A percentile compares a stretch with the other conserved stretches of the same genome.
Evolutionary conservation across 345 rosid species (phyloP).

Genomic region (Lumnitzera racemosa): DNA sequence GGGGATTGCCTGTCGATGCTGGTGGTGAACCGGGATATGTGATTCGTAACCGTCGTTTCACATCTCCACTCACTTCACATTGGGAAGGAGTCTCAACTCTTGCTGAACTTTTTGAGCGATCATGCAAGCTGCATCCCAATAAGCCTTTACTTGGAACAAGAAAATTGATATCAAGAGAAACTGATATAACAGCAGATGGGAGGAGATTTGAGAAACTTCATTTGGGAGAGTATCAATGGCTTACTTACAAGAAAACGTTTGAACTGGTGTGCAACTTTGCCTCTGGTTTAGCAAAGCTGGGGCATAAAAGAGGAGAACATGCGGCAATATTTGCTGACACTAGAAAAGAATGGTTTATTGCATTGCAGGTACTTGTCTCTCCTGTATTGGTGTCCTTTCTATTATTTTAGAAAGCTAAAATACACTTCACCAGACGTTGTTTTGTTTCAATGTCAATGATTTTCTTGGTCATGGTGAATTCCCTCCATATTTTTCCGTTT

Average conservation of each 20-base stretch:
- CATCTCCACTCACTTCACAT: constrained; percentile 43
- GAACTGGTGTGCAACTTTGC: constrained; percentile 62
- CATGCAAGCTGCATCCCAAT: constrained; percentile 51
- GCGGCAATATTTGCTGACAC: constrained; percentile 96
- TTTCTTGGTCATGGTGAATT: too few species aligned
- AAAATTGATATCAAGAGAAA: constrained; percentile 54
- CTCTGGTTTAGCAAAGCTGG: constrained; percentile 74
- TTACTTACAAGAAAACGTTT: constrained; percentile 54
- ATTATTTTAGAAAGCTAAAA: too few species aligned
- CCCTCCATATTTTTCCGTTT: too few species aligned
- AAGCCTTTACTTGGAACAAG: constrained; percentile 77
- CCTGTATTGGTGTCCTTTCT: too few species aligned
- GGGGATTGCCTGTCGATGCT: constrained; percentile 73
- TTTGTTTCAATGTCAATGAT: too few species aligned
- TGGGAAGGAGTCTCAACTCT: constrained; percentile 81
- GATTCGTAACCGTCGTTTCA: constrained; percentile 49
- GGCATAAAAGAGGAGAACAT: constrained; percentile 65
- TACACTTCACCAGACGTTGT: too few species aligned
- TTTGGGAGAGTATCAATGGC: constrained; percentile 91
- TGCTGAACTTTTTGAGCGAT: constrained; percentile 78
- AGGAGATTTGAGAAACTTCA: constrained; percentile 86
- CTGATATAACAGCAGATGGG: constrained; percentile 53
- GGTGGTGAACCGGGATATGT: constrained; percentile 84
- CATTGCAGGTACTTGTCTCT: constrained; percentile 61
- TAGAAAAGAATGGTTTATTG: constrained; percentile 90